Conservation (phyloP, 2,329 filamentous ascomycete genomes). For the Xylaria sp. region DNA sequence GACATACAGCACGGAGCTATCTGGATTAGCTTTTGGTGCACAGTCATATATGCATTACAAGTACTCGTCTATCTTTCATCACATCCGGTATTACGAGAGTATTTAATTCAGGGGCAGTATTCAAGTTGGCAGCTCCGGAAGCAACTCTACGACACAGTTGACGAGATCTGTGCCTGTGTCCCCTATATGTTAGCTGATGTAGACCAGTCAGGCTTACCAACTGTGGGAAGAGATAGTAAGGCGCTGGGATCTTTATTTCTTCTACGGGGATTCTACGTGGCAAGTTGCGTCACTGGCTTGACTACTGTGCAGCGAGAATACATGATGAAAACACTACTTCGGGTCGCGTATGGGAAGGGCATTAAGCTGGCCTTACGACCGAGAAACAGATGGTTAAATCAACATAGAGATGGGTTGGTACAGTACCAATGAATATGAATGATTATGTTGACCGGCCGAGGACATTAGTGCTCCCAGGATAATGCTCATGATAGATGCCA, state of each 20-base stretch:
- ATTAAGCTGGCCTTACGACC: slow-evolving; percentile 30
- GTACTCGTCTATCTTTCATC: slow-evolving; percentile 19
- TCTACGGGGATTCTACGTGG: slow-evolving; percentile 27
- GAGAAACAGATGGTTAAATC: slow-evolving; percentile 16
- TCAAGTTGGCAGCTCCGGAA: slow-evolving; percentile 1
- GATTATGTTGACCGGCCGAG: not conserved
- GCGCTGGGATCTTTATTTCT: slow-evolving; percentile 31
- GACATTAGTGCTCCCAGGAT: no score
- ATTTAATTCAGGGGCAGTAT: slow-evolving; percentile 1
- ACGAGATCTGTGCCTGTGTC: slow-evolving; percentile 30
- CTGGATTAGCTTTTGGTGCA: slow-evolving; percentile 33
- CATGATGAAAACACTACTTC: slow-evolving; percentile 26
- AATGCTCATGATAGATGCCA: no score
- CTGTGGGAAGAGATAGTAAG: slow-evolving; percentile 23
- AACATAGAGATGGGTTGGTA: slow-evolving; percentile 7
- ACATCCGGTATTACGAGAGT: slow-evolving; percentile 1
- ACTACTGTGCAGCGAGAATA: slow-evolving; percentile 17
- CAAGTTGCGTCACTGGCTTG: slow-evolving; percentile 19
- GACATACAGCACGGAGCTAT: slow-evolving; percentile 22
- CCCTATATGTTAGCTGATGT: slow-evolving; percentile 33
- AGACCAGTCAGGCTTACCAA: slow-evolving; percentile 29
- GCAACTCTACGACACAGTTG: slow-evolving; percentile 19
- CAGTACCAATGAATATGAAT: not conserved
- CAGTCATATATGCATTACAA: slow-evolving; percentile 24
- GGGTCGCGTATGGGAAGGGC: slow-evolving; percentile 25